phyloP scores from a whole-genome alignment of 163 green algal species.

The Chloromonas sp. region DNA sequence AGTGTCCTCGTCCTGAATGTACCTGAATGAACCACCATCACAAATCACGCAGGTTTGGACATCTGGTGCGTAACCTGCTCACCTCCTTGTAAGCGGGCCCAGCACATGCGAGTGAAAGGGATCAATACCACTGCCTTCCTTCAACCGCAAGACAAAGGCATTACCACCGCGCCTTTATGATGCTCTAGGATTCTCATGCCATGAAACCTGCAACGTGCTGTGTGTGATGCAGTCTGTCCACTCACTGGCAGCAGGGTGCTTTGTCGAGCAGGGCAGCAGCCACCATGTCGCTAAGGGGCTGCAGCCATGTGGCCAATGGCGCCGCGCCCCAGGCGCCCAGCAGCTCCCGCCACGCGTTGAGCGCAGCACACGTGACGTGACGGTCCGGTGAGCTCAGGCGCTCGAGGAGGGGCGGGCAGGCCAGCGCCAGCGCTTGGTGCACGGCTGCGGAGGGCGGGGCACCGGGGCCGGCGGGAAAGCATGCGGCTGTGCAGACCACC shows the following conservation, averaged over 20 bases:
- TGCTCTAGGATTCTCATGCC: no score
- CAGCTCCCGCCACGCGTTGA: conserved; percentile 8
- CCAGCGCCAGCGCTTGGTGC: conserved; percentile 13
- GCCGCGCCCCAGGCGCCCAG: conserved; percentile 24
- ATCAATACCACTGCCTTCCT: no score
- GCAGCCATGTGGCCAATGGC: conserved; percentile 3
- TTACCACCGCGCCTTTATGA: no score
- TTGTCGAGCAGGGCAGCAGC: background rate
- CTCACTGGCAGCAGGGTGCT: conserved; percentile 11
- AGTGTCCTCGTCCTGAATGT: background rate
- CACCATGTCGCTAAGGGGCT: conserved; percentile 3
- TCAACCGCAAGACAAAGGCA: no score
- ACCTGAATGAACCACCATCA: background rate
- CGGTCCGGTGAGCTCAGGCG: conserved; percentile 19
- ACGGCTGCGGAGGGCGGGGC: conserved; percentile 1
- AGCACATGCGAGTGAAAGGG: no score
- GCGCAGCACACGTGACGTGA: conserved; percentile 3
- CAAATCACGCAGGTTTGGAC: background rate
- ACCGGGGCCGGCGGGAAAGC: conserved; percentile 3
- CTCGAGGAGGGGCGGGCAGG: conserved; percentile 15
- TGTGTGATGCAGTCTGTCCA: no score
- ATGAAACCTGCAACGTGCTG: no score
- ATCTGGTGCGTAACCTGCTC: background rate
- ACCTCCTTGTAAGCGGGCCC: no score
- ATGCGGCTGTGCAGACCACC: conserved; percentile 2